Evolutionary conservation across 768 basidiomycete species (phyloP), one percentile per base, ranked within the genome.

Genomic region (Mrakia hoshinonis): DNA sequence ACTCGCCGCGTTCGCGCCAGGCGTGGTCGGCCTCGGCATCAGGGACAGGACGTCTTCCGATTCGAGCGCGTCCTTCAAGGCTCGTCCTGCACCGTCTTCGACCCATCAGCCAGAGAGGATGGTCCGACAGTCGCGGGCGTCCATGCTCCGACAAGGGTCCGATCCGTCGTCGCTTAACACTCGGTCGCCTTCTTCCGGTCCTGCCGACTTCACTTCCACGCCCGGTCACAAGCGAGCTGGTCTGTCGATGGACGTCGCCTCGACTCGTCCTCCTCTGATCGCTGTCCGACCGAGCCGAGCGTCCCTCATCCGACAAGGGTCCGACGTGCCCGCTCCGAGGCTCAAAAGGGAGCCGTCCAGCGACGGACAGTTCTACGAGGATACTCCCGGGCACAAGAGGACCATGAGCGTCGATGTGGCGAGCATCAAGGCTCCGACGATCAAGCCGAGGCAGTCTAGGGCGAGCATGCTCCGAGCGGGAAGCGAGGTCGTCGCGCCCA

Each of bases 231-330:
- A 61, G 34, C 58, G 58, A 61, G 18, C 58, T 1, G 34, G 36
- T 15, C 58, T 61, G 10, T 15, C 20, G 4, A 61, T 61, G 31
- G 34, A 61, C 34, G 58, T 61, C 34, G 58, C 58, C 1, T 39
- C 22, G 31, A 34, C 36, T n/a, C 58, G 58, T 20, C 34, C 31
- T 20, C 58, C 58, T 22, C 15, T 34, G 20, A 22, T 61, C 34
- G 18, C 58, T 11, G 58, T 61, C 7, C 58, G 58, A 20, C 34
- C 31, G 18, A 36, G 31, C 31, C 15, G 58, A 34, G 58, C 58
- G 18, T 61, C 58, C 9, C 58, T 61, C 58, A 61, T 61, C 34
- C 58, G 58, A 0, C 58, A 61, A 20, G 58, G 58, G 36, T 61
- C 58, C 7, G 58, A 61, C 22, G 36, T 61, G 31, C 58, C 58